These are phyloP conservation scores for Suhomyces sp. DNA, from an alignment of 805 yeast species.

Conservation along the genomic window DNA sequence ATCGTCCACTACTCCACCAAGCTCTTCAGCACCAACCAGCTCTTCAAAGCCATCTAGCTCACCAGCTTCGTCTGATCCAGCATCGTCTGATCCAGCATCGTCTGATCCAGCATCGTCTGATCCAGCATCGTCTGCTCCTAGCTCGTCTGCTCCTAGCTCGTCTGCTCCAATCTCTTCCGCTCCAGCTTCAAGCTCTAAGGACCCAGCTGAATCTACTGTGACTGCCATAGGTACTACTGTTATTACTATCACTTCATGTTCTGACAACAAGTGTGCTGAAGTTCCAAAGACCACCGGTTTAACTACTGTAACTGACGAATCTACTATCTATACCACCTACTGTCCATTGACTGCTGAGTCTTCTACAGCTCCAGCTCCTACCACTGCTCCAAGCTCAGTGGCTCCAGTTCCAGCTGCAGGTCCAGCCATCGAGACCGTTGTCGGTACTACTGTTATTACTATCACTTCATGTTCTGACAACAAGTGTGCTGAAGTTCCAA, in stretches of 20 bases:
- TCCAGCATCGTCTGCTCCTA: not conserved
- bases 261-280: conserved; percentile 26
- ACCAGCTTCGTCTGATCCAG: not conserved
- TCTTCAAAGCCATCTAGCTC: conserved; percentile 1
- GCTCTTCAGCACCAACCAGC: not conserved
- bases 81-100: not conserved
- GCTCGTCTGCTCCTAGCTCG: not conserved
- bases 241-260: conserved; percentile 38
- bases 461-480: conserved; percentile 27
- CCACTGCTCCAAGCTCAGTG: not conserved
- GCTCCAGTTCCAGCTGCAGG: conserved; percentile 13
- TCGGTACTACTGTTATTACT: conserved; percentile 22
- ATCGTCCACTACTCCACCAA: not conserved
- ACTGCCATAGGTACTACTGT: conserved; percentile 19
- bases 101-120: not conserved
- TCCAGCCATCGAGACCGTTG: conserved; percentile 12
- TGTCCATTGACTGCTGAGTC: conserved; percentile 15
- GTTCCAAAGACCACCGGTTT: conserved; percentile 34
- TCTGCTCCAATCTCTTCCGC: not conserved
- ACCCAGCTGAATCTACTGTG: not conserved
- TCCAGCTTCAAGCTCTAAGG: too few relatives aligned
- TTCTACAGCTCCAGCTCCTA: not conserved
- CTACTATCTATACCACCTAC: conserved; percentile 10
- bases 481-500: conserved; percentile 19
- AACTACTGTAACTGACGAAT: conserved; percentile 13